Conservation (phyloP, 768 basidiomycete species). For the Panus rudis region DNA sequence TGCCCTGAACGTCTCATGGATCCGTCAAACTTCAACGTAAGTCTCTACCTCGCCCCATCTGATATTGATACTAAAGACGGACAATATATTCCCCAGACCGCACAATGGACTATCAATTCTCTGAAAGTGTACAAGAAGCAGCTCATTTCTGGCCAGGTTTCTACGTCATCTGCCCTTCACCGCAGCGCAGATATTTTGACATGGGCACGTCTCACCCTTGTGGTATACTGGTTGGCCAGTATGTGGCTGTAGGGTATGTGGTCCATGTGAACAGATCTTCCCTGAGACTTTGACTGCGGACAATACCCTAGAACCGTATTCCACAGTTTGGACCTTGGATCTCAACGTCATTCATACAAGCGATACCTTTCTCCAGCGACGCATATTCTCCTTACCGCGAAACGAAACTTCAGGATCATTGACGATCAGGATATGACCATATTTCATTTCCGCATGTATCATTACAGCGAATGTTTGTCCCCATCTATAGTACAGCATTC, state of each 20-base stretch:
- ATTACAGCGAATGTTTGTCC: too few species aligned
- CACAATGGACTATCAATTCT: constrained; percentile 74
- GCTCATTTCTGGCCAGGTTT: constrained; percentile 32
- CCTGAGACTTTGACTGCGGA: not conserved
- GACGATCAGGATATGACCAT: too few species aligned
- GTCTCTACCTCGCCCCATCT: too few species aligned
- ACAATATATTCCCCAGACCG: constrained; percentile 6
- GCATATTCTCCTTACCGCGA: too few species aligned
- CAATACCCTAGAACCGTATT: too few species aligned
- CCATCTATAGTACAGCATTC: too few species aligned
- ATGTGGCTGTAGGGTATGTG: not conserved
- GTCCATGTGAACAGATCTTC: not conserved
- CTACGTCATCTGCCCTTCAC: constrained; percentile 17
- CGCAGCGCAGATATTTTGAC: not conserved
- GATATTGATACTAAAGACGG: too few species aligned
- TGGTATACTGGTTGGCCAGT: constrained; percentile 5
- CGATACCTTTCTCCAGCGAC: constrained; percentile 14
- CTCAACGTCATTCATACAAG: constrained; percentile 27
- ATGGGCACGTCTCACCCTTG: not conserved
- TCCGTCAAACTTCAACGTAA: constrained; percentile 65
- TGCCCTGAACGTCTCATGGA: constrained; percentile 57
- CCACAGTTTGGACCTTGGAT: too few species aligned
- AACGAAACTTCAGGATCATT: too few species aligned
- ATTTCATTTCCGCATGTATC: too few species aligned
- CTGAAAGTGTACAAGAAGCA: constrained; percentile 69